Evolutionary conservation across 1,284 basidiomycete genomes (phyloP), one percentile per base, ranked within the genome.

Genomic region (Melanopsichium pennsylvanicum): DNA sequence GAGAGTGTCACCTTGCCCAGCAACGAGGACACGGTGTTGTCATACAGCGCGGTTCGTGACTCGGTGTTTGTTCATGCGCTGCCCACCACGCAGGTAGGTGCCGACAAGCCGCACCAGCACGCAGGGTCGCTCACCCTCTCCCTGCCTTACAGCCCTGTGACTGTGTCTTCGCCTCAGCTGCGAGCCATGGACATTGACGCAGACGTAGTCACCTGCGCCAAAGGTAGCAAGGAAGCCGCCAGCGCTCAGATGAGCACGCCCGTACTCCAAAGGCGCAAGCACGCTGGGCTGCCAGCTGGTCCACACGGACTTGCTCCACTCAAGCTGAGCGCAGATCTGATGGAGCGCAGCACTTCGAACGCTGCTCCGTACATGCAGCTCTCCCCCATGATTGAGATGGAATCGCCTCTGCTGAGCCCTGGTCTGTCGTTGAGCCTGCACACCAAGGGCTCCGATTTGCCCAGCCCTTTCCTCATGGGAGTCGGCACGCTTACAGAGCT

Each of bases 21-120:
- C 11, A 25, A 35, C 4, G 47, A 59, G 21, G 57, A 43, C 25
- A 45, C 50, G 39, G n/a, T 21, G 5, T 16, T 33, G 10, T 32
- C 42, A 2, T 62, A 50, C 31, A 25, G 33, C 25, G 49, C 47
- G 4, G 50, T 40, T 25, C 46, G 52, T 19, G 70, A 76, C 26
- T 49, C 67, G 34, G 75, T 76, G 10, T 76, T 76, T 37, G 61
- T 51, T 12, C 75, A 76, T 37, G 75, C 75, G 27, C 58, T 76
- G 19, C 75, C 75, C 19, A 64, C 68, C 16, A 63, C 75, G 1
- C 58, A 66, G 39, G 58, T 64, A 4, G 62, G 51, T 3, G 46
- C 61, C 21, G 48, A 69, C 40, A 66, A 70, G 34, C 57, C 55
- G 6, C 55, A 59, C 15, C 57, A 63, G 43, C 74, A 75, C 29